Evolutionary conservation across 345 rosid genomes (phyloP).

Genomic region (Rubroshorea leprosula): DNA sequence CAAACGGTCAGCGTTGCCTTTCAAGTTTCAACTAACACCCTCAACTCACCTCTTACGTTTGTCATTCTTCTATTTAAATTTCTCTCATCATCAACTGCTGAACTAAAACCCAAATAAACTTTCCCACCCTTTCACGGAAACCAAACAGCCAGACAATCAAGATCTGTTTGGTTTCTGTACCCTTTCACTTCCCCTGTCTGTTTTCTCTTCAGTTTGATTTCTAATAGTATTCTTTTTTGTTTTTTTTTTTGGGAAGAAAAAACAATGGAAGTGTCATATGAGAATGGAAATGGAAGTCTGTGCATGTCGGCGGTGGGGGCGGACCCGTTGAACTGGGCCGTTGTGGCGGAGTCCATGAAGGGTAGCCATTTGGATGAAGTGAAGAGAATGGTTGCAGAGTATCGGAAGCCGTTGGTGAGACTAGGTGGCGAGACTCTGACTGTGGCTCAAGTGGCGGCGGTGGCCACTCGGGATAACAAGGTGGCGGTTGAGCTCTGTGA

Average conservation of each 20-base stretch:
- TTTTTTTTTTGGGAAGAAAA: not conserved
- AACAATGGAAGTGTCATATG: conserved; percentile 11
- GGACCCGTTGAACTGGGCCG: conserved; percentile 40
- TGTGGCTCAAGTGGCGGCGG: conserved; percentile 39
- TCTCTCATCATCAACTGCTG: not conserved
- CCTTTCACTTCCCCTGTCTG: not conserved
- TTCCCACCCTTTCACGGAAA: not conserved
- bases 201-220: not conserved
- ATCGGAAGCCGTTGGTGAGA: conserved; percentile 23
- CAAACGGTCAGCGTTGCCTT: conserved; percentile 4
- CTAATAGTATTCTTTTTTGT: no score
- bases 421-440: conserved; percentile 38
- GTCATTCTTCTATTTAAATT: conserved; percentile 11
- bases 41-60: not conserved
- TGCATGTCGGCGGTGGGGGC: not conserved
- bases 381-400: conserved; percentile 34
- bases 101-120: not conserved
- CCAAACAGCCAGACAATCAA: not conserved
- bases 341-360: conserved; percentile 33
- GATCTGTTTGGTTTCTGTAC: conserved; percentile 1
- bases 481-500: conserved; percentile 26
- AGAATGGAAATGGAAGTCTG: not conserved
- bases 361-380: conserved; percentile 50
- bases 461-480: conserved; percentile 14
- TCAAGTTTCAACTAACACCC: conserved; percentile 23